Evolutionary conservation across 1,139 yeast species (phyloP).

Genomic region (Debaryomyces sp.): DNA sequence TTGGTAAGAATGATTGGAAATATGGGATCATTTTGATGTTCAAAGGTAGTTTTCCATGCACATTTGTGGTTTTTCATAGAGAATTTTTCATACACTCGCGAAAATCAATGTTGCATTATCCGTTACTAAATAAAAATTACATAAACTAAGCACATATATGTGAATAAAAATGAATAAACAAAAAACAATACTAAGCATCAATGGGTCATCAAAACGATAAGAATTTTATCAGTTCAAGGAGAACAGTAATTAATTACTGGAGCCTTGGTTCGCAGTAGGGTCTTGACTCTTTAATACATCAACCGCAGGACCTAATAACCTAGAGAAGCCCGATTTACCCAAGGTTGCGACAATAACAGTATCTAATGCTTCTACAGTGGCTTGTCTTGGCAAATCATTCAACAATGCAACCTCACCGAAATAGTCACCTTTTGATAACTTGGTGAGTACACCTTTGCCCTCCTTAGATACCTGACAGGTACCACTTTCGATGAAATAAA

Average conservation of each 20-base stretch:
- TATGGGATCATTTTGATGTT: slow-evolving; percentile 5
- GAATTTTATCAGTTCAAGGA: background rate
- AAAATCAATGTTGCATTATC: slow-evolving; percentile 5
- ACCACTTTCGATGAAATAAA: slow-evolving; percentile 88
- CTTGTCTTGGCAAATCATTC: slow-evolving; percentile 92
- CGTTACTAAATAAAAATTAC: slow-evolving; percentile 4
- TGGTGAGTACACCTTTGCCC: slow-evolving; percentile 61
- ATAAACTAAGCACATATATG: slow-evolving; percentile 2
- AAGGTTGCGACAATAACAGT: slow-evolving; percentile 85
- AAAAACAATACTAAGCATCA: slow-evolving; percentile 1
- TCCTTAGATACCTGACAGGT: slow-evolving; percentile 70
- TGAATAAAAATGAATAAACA: background rate
- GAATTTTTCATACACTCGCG: slow-evolving; percentile 2
- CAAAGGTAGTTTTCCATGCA: background rate
- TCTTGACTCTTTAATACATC: slow-evolving; percentile 77
- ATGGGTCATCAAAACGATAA: slow-evolving; percentile 4
- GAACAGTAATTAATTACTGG: background rate
- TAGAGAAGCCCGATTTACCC: slow-evolving; percentile 90
- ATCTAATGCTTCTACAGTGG: slow-evolving; percentile 81
- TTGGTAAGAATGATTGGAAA: slow-evolving; percentile 7
- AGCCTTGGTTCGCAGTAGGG: slow-evolving; percentile 50
- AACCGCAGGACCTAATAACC: slow-evolving; percentile 92
- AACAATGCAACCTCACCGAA: slow-evolving; percentile 95
- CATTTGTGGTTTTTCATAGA: background rate
- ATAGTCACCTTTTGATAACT: slow-evolving; percentile 80